phyloP scores from a whole-genome alignment of 1,284 basidiomycete genomes.

The Austroboletus niveus region DNA sequence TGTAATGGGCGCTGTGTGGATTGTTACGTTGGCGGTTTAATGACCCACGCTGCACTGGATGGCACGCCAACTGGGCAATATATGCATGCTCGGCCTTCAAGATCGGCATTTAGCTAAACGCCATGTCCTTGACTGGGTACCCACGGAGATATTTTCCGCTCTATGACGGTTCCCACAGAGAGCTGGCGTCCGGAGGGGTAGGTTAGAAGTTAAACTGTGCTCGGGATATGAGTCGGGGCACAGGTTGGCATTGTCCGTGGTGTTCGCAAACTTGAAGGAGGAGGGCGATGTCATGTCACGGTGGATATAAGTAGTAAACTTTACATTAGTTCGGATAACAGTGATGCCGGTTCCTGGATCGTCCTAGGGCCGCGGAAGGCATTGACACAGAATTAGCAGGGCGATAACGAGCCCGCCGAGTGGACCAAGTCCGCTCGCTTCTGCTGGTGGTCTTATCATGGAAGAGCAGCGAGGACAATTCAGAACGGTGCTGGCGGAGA shows the following conservation, averaged over 20 bases:
- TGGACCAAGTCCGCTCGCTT: background rate
- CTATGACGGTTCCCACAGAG: too few relatives aligned
- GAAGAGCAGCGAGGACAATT: background rate
- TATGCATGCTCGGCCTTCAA: background rate
- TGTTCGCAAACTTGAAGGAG: slow-evolving; percentile 1
- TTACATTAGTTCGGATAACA: slow-evolving; percentile 18
- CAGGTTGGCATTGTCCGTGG: slow-evolving; percentile 2
- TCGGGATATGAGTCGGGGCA: too few relatives aligned
- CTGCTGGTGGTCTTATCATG: background rate
- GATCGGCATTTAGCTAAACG: background rate
- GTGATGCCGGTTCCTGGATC: slow-evolving; percentile 30
- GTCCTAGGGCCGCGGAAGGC: slow-evolving; percentile 29
- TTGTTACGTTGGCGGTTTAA: slow-evolving; percentile 14
- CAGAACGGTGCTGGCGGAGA: slow-evolving; percentile 1
- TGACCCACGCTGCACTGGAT: slow-evolving; percentile 7
- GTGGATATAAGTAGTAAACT: slow-evolving; percentile 16
- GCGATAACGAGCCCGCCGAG: background rate
- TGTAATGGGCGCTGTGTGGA: slow-evolving; percentile 10
- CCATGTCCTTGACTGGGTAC: background rate
- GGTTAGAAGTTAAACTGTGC: too few relatives aligned
- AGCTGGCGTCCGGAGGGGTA: too few relatives aligned
- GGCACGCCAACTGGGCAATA: background rate
- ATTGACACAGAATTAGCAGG: slow-evolving; percentile 8
- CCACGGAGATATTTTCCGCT: too few relatives aligned
- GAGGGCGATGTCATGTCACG: slow-evolving; percentile 19